Evolutionary conservation across 306 rosid genomes (phyloP), one percentile per base, ranked within the genome.

Genomic region (Castanea crenata): DNA sequence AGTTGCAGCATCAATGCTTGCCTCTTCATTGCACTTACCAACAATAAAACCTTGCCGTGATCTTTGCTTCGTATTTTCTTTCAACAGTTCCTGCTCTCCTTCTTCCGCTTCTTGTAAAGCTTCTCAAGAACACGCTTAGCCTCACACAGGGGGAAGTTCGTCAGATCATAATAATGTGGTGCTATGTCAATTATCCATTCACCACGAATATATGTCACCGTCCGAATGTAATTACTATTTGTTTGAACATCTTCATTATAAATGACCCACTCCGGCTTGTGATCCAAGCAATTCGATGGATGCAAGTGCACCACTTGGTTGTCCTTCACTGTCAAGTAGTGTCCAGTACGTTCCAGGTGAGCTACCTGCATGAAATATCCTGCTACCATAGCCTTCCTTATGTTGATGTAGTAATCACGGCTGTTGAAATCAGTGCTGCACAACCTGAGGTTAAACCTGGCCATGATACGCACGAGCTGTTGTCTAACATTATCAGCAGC

Each of bases 311-410:
- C 97, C 77, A 92, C 98, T 87, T 94, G 97, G 84, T 94, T 94
- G 86, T 92, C 98, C 80, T 94, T 94, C 74, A 92, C 98, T 79
- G 97, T 74, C 41, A 35, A 35, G 41, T 35, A 35, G 41, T 5
- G 41, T 20, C 97, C 98, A 12, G 98, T 89, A 71, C 91, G 87
- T 78, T 94, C 98, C 83, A 94, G 79, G 82, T 92, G 97, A 74
- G 98, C 98, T 32, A 92, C 97, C 92, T 94, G 98, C 98, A 94
- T 94, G 88, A 94, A 94, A 74, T 94, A 92, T 67, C 98, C 97
- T 25, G 98, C 92, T n/a, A 92, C 85, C 95, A 92, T 92, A 57
- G 97, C 97, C 87, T 94, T 92, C 77, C 98, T 85, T 51, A 92
- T 92, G 89, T 90, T 94, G 81, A 92, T 78, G 84, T 94, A 92